Evolutionary conservation across 2,329 filamentous ascomycete genomes (phyloP).

Genomic region (Penicillium sumatraense): DNA sequence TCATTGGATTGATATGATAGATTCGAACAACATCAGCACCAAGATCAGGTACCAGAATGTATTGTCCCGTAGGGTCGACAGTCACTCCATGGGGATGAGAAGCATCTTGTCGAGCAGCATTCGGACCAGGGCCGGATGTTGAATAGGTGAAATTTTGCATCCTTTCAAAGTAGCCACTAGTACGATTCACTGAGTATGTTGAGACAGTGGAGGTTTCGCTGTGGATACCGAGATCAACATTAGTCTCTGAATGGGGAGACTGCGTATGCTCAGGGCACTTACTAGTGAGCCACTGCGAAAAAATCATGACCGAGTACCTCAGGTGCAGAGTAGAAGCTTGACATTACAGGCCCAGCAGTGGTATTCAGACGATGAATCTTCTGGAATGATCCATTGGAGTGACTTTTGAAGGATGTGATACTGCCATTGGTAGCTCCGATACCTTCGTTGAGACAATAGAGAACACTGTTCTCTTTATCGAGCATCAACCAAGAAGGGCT

Average conservation of each 20-base stretch:
- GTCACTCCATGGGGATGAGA: constrained; percentile 61
- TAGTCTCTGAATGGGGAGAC: too few species aligned
- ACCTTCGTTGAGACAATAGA: constrained; percentile 28
- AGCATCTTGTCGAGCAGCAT: constrained; percentile 56
- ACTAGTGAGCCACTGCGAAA: constrained; percentile 27
- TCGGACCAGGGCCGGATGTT: constrained; percentile 42
- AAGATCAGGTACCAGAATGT: constrained; percentile 58
- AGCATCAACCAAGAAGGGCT: constrained; percentile 28
- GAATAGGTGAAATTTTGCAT: constrained; percentile 22
- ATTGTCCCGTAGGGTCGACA: constrained; percentile 49
- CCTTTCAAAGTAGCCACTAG: constrained; percentile 9
- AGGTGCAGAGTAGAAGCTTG: constrained; percentile 16
- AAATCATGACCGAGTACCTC: constrained; percentile 8
- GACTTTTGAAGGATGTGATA: constrained; percentile 20
- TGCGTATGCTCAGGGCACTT: not conserved
- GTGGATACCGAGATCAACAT: too few species aligned
- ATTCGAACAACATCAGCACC: constrained; percentile 61
- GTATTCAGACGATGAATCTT: constrained; percentile 14
- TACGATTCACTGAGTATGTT: constrained; percentile 12
- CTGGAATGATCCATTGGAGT: constrained; percentile 18
- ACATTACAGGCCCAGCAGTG: constrained; percentile 22
- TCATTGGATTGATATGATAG: constrained; percentile 53
- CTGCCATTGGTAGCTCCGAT: constrained; percentile 21
- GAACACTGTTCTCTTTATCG: constrained; percentile 10
- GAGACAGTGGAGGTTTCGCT: constrained; percentile 18